Evolutionary conservation across 2,329 filamentous ascomycete genomes (phyloP), one percentile per base, ranked within the genome.

Genomic region (Fusarium pseudoanthophilum): DNA sequence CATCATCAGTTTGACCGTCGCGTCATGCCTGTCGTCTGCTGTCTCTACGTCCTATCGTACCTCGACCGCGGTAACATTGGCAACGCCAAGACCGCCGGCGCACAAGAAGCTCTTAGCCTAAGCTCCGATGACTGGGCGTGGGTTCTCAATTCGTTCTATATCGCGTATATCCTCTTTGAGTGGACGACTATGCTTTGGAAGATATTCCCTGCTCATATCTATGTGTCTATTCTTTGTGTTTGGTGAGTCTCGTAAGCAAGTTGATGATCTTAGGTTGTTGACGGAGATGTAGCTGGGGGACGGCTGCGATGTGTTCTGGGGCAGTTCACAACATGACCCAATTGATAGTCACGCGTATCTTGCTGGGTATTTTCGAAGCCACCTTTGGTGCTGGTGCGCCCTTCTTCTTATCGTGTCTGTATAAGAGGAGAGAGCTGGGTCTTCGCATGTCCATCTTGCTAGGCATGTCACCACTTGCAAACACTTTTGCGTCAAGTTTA

Each of bases 131-230:
- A 76, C 15, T 76, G 72, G 74, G 37, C 74, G 1, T 76, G 74
- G 74, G 74, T 76, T 1, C 56, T 76, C 18, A 76, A 76, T 20
- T 37, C 72, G 2, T 76, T 76, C 4, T 76, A 76, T 24, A 61
- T 76, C 32, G 53, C 67, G 5, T 76, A 76, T 10, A 67, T 75
- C 0, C 3, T 65, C 1, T 76, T 76, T 5, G 74, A 76, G 15
- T 76, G 74, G 72, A 75, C 74, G 0, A 76, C 64, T 1, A 61
- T 76, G 57, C 39, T 76, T 1, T 76, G 74, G 74, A 76, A 73
- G 48, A 63, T 75, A 2, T 66, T 76, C 0, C 74, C 74, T 2
- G 74, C 74, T 0, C 66, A 69, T 11, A 67, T 69, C 0, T 76
- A 75, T 24, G 74, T 76, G 0, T 58, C 72, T 0, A 46, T 51